Evolutionary conservation across 2,329 filamentous ascomycete genomes (phyloP).

Genomic region (Gremmenia infestans): DNA sequence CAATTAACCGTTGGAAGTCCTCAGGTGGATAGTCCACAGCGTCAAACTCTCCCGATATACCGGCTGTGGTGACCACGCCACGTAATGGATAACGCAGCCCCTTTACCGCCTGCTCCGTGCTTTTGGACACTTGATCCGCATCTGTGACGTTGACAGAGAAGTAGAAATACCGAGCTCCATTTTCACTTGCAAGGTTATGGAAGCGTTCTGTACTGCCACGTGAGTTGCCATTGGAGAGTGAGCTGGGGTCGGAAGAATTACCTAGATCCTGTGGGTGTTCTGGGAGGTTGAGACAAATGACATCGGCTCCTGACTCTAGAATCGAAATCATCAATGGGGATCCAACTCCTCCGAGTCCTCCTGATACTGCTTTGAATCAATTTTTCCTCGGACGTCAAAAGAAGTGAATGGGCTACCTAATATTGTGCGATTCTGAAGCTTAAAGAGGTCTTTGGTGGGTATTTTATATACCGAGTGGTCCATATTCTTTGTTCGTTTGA

Average conservation of each 20-base stretch:
- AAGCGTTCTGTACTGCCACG: background rate
- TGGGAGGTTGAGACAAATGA: constrained; percentile 44
- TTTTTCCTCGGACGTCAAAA: background rate
- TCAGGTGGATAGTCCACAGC: constrained; percentile 45
- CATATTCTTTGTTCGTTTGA: background rate
- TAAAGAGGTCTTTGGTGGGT: constrained; percentile 7
- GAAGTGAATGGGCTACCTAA: constrained; percentile 1
- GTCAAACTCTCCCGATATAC: constrained; percentile 43
- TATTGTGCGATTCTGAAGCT: constrained; percentile 7
- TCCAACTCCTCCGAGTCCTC: constrained; percentile 45
- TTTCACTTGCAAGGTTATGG: background rate
- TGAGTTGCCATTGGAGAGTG: background rate
- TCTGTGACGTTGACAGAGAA: constrained; percentile 43
- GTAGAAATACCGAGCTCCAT: constrained; percentile 27
- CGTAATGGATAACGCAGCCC: constrained; percentile 3
- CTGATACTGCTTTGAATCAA: constrained; percentile 36
- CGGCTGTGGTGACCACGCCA: constrained; percentile 40
- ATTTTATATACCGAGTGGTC: background rate
- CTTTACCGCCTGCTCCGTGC: constrained; percentile 20
- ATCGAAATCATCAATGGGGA: constrained; percentile 43
- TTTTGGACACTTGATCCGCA: constrained; percentile 34
- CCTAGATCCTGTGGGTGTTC: constrained; percentile 33
- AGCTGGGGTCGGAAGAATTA: background rate
- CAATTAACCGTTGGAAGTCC: constrained; percentile 62
- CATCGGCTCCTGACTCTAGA: constrained; percentile 44